phyloP scores from a whole-genome alignment of 2,329 filamentous ascomycete genomes.

The Blastomyces gilchristii region DNA sequence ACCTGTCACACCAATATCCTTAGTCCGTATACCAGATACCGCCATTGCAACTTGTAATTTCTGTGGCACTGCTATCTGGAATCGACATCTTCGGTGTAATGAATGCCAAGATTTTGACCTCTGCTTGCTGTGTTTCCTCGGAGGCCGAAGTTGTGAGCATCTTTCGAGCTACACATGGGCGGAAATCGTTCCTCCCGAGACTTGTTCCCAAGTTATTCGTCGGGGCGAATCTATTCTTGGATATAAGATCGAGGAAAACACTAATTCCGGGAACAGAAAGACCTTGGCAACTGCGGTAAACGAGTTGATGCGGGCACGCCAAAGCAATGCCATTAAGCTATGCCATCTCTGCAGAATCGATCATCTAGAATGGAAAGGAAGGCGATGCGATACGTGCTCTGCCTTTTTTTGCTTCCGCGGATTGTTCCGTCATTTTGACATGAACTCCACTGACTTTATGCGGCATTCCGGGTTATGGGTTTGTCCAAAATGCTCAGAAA shows the following conservation, averaged over 20 bases:
- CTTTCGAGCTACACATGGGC: constrained; percentile 26
- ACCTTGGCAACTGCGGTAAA: constrained; percentile 24
- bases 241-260: constrained; percentile 18
- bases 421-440: constrained; percentile 29
- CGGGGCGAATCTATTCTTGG: constrained; percentile 20
- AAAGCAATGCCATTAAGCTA: constrained; percentile 18
- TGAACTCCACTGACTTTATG: constrained; percentile 24
- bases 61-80: constrained; percentile 31
- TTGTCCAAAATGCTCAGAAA: constrained; percentile 28
- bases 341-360: constrained; percentile 30
- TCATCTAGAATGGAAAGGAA: constrained; percentile 28
- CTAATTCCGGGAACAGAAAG: constrained; percentile 9
- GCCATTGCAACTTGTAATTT: constrained; percentile 30
- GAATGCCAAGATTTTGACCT: constrained; percentile 30
- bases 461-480: constrained; percentile 23
- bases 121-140: constrained; percentile 28
- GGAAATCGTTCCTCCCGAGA: constrained; percentile 24
- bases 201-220: constrained; percentile 21
- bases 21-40: constrained; percentile 23
- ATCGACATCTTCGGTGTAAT: constrained; percentile 29
- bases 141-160: constrained; percentile 29
- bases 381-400: constrained; percentile 24
- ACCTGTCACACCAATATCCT: constrained; percentile 19
- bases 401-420: constrained; percentile 31
- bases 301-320: constrained; percentile 23